A percentile compares a stretch with the other conserved stretches of the same genome.
phyloP scores from a whole-genome alignment of 2,329 filamentous ascomycete genomes.

The Colletotrichum spaethianum region DNA sequence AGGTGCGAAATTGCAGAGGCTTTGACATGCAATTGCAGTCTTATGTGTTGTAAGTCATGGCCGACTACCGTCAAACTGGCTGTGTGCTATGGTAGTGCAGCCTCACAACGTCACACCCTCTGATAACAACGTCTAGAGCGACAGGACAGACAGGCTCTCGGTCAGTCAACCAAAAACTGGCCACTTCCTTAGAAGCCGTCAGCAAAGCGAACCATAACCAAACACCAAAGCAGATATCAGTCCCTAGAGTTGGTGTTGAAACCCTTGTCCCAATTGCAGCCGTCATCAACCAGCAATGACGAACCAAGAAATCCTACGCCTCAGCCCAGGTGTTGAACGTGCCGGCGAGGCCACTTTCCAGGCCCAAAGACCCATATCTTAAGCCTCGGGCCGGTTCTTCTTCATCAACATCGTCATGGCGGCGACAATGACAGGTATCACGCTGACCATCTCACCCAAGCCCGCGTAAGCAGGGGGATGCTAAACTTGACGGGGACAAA shows the following conservation, averaged over 20 bases:
- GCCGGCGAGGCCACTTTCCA: slow-evolving; percentile 7
- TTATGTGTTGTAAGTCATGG: not conserved
- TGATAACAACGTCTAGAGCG: not conserved
- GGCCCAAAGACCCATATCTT: not conserved
- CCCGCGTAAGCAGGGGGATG: slow-evolving; percentile 68
- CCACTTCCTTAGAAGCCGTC: not conserved
- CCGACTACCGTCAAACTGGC: not conserved
- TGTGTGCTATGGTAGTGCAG: not conserved
- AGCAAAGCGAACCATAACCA: slow-evolving; percentile 5
- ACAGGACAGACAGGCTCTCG: not conserved
- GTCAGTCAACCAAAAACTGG: not conserved
- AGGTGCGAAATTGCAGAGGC: too few relatives aligned
- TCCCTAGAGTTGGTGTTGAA: slow-evolving; percentile 22
- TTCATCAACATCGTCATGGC: slow-evolving; percentile 49
- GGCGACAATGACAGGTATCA: slow-evolving; percentile 70
- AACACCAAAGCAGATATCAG: not conserved
- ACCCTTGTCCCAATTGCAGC: not conserved
- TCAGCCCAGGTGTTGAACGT: slow-evolving; percentile 30
- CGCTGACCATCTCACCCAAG: slow-evolving; percentile 75
- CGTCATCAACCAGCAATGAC: slow-evolving; percentile 11
- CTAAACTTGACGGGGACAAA: slow-evolving; percentile 63
- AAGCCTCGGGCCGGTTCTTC: slow-evolving; percentile 14
- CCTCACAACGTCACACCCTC: not conserved
- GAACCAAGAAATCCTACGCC: not conserved
- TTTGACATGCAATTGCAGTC: not conserved